Base-by-base conservation (phyloP, 257 asterid species). In the Penstemon davidsonii region DNA sequence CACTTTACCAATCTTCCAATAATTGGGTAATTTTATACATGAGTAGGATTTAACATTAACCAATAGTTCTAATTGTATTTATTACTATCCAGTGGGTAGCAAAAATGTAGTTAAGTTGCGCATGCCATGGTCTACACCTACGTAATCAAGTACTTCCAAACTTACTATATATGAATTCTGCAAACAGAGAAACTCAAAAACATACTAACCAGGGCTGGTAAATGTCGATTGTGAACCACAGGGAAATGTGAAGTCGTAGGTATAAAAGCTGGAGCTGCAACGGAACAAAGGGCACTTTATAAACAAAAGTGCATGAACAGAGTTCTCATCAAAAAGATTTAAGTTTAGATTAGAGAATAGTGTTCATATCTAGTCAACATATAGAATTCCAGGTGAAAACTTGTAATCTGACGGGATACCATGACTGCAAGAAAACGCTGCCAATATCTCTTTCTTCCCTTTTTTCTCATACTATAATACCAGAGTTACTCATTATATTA, bases 251-350 rank as follows among this genome's bases (percentile, higher is more conserved):
- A 68, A 44, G 73, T 68, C 79, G 80, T 72, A 13, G 66, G 72
- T 39, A 71, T 68, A 55, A 52, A 72, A 71, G 73, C 47, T 62
- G 88, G 79, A 84, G 80, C 88, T 84, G 84, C 72, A 68, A 61
- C n/a, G 15, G 52, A 74, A 54, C 51, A 55, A 38, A 66, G 8
- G 15, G 18, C 55, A 53, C 66, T 69, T 45, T 6, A 38, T 46
- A 37, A 66, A 18, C 41, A 66, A 40, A 46, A 42, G 40, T 45
- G 37, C 45, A 37, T 8, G 61, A 38, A 76, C 6, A 44, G 62
- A 62, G 33, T 47, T 13, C 13, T 46, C 59, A 55, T 13, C 40
- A 47, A 69, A 51, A 73, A 5, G 36, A 38, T 19, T 11, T 7
- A 38, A 12, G 9, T 10, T 42, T 8, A 55, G 66, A 59, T 57